Evolutionary conservation across 1,139 yeast species (phyloP).

Genomic region (Taphrina communis): DNA sequence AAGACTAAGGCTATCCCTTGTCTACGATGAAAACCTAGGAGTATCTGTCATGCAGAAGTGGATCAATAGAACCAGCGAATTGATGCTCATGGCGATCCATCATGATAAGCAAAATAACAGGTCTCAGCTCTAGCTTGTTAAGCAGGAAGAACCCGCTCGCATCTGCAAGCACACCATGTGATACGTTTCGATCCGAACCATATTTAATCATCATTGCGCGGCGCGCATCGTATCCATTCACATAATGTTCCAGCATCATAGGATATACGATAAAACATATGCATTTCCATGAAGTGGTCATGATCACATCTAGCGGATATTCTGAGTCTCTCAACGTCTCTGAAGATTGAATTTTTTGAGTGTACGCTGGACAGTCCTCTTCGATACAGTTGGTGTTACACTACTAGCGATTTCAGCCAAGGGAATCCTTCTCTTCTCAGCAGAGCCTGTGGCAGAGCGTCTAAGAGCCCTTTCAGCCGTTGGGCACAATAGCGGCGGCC

Average conservation of each 20-base stretch:
- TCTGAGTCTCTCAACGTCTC: too few relatives aligned
- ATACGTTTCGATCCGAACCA: too few relatives aligned
- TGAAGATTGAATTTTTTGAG: too few relatives aligned
- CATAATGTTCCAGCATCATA: not conserved
- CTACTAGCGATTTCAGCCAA: too few relatives aligned
- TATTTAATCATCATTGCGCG: not conserved
- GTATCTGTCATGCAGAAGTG: constrained; percentile 16
- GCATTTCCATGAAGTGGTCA: too few relatives aligned
- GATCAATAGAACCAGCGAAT: constrained; percentile 14
- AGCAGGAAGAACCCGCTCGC: not conserved
- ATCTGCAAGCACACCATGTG: not conserved
- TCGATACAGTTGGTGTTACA: too few relatives aligned
- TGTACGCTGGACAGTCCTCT: too few relatives aligned
- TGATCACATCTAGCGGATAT: too few relatives aligned
- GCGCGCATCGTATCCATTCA: not conserved
- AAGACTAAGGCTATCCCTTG: constrained; percentile 12
- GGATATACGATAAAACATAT: too few relatives aligned
- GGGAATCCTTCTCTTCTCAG: too few relatives aligned
- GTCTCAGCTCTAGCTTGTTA: not conserved
- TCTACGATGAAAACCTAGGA: constrained; percentile 32
- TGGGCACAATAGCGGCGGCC: constrained; percentile 9
- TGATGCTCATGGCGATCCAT: constrained; percentile 23
- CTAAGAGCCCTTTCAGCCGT: not conserved
- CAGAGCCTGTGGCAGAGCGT: too few relatives aligned
- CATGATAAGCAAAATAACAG: not conserved